Base-by-base conservation (phyloP, 2,329 filamentous ascomycete species). In the Xylaria sp. region DNA sequence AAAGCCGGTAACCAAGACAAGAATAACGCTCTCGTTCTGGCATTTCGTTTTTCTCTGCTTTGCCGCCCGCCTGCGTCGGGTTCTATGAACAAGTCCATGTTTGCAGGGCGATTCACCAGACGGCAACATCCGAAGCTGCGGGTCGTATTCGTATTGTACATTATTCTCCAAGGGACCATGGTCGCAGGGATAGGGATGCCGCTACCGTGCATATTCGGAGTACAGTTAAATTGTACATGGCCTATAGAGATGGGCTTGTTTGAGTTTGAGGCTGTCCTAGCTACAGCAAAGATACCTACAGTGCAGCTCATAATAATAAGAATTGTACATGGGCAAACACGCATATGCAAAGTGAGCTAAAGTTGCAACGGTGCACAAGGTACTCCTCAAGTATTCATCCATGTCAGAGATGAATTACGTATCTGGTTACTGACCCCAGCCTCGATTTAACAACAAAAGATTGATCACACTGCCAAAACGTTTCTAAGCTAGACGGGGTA, bases 1-100 rank as follows among this genome's bases (percentile, higher is more conserved):
- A 89, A 75, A 83, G 80, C 72, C 77, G 76, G 62, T 78, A 74
- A 72, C 57, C 48, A 28, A 30, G 25, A 30, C 48, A 57, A 50
- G 63, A 57, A 46, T 41, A 50, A 60, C 23, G 52, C 60, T 45
- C 32, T 36, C 15, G 23, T 32, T 45, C 63, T 52, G 23, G 52
- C 45, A 13, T 25, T 59, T 59, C 36, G 45, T 53, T 55, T 55
- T 55, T 55, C 20, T 62, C 48, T 60, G 36, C 25, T 57, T 67
- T 62, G 45, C 39, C 36, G 36, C 20, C 41, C 23, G 9, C 34
- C 43, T 53, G 55, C 41, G 52, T 48, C 55, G n/a, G 32, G 34
- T 50, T 32, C 55, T 55, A 18, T 20, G n/a, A 45, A 10, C 23
- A 56, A 53, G 34, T 55, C 56, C 9, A 46, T 48, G n/a, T 61